Evolutionary conservation across 805 yeast genomes (phyloP).

Genomic region (Saturnispora hagleri): DNA sequence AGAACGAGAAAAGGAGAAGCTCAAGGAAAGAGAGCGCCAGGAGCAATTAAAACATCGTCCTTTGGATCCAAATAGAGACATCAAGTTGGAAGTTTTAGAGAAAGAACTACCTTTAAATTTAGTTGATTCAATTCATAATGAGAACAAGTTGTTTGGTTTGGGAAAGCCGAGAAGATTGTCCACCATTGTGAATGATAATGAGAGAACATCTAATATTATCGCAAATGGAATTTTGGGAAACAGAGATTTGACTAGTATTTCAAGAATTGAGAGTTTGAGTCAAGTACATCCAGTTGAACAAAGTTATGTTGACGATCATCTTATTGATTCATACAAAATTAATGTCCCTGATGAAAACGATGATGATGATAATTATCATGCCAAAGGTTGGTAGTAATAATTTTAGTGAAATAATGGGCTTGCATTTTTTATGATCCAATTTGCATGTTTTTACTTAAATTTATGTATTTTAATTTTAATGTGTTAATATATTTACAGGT

Average conservation of each 20-base stretch:
- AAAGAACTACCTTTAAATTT: conserved; percentile 24
- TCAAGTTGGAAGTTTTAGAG: conserved; percentile 15
- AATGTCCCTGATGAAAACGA: conserved; percentile 16
- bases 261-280: neutral
- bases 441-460: neutral
- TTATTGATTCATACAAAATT: neutral
- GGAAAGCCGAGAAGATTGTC: neutral
- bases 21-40: conserved; percentile 3
- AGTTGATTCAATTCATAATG: conserved; percentile 24
- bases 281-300: neutral
- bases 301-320: neutral
- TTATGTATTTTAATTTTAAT: conserved; percentile 21
- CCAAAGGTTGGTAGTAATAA: conserved; percentile 34
- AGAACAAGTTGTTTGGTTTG: conserved; percentile 17
- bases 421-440: neutral
- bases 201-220: conserved; percentile 13
- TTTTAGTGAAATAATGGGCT: neutral
- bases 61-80: neutral
- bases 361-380: conserved; percentile 32
- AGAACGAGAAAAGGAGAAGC: conserved; percentile 7
- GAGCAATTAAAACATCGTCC: neutral
- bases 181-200: neutral
- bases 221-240: conserved; percentile 25
- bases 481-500: conserved; percentile 22
- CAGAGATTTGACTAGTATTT: neutral